Conservation (phyloP, 2,329 filamentous ascomycete species). For the Monilinia vaccinii-corymbosi region DNA sequence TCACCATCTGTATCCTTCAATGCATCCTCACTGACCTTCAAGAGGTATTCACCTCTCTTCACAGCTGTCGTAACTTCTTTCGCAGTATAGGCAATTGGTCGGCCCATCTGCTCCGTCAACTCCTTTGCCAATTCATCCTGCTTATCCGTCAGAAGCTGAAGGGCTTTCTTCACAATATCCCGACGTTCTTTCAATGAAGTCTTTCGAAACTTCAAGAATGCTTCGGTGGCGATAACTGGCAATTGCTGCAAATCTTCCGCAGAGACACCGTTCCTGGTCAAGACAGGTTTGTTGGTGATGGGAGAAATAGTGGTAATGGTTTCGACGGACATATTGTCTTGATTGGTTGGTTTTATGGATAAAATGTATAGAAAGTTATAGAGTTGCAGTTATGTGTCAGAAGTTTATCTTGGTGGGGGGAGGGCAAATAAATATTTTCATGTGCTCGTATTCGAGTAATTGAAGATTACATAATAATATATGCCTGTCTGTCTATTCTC, state of each 20-base stretch:
- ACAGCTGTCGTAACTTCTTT: conserved; percentile 81
- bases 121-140: conserved; percentile 77
- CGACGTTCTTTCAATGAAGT: conserved; percentile 69
- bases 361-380: neutral
- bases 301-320: conserved; percentile 76
- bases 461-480: no score
- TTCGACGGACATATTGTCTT: conserved; percentile 50
- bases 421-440: no score
- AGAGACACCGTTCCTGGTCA: conserved; percentile 69
- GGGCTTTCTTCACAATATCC: conserved; percentile 69
- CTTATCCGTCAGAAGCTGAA: conserved; percentile 59
- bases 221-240: conserved; percentile 61
- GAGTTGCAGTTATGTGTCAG: neutral
- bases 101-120: conserved; percentile 89
- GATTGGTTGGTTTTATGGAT: neutral
- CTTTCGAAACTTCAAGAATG: conserved; percentile 68
- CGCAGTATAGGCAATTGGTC: conserved; percentile 78
- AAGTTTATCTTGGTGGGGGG: no score
- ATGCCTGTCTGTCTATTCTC: no score
- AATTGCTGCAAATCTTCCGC: conserved; percentile 60
- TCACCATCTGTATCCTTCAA: conserved; percentile 77
- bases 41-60: conserved; percentile 74
- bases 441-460: no score
- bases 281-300: conserved; percentile 73
- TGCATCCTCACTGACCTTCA: conserved; percentile 72